A percentile compares a stretch with the other conserved stretches of the same genome.
Conservation (phyloP, 2,329 filamentous ascomycete species). For the Fusarium luffae region DNA sequence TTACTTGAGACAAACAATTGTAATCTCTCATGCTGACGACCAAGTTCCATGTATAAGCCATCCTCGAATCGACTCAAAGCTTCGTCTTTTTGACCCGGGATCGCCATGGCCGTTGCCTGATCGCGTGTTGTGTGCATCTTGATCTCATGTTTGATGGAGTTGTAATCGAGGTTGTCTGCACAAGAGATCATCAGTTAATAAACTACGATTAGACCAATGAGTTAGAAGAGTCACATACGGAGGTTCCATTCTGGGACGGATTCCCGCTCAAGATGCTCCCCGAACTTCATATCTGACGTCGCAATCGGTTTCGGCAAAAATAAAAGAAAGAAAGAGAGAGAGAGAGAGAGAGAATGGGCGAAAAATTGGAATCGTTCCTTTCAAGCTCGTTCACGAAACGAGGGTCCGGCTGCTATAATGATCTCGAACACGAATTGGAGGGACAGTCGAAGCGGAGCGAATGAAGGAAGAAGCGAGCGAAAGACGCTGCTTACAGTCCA, state of each 20-base stretch:
- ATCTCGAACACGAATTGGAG: conserved; percentile 15
- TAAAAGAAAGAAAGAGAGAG: background rate
- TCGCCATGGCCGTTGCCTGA: conserved; percentile 75
- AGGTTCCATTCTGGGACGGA: conserved; percentile 86
- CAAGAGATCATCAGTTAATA: conserved; percentile 10
- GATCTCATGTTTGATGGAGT: conserved; percentile 85
- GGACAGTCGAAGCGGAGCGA: conserved; percentile 9
- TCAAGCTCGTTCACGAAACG: conserved; percentile 4
- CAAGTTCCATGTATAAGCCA: conserved; percentile 76
- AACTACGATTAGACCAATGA: background rate
- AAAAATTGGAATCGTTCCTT: conserved; percentile 3
- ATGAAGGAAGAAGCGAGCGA: conserved; percentile 25
- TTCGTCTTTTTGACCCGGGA: conserved; percentile 75
- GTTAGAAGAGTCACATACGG: conserved; percentile 61
- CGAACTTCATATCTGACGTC: conserved; percentile 56
- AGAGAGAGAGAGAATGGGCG: conserved; percentile 2
- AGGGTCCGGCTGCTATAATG: background rate
- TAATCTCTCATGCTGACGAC: conserved; percentile 79
- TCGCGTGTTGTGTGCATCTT: conserved; percentile 80
- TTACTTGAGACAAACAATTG: conserved; percentile 84
- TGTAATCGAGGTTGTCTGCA: conserved; percentile 87
- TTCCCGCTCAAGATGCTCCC: conserved; percentile 72
- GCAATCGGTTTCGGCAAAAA: background rate
- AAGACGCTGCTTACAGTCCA: conserved; percentile 23
- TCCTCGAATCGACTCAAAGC: conserved; percentile 73